Evolutionary conservation across 208 protist species (phyloP).

Genomic region (Plasmodiophora brassicae): DNA sequence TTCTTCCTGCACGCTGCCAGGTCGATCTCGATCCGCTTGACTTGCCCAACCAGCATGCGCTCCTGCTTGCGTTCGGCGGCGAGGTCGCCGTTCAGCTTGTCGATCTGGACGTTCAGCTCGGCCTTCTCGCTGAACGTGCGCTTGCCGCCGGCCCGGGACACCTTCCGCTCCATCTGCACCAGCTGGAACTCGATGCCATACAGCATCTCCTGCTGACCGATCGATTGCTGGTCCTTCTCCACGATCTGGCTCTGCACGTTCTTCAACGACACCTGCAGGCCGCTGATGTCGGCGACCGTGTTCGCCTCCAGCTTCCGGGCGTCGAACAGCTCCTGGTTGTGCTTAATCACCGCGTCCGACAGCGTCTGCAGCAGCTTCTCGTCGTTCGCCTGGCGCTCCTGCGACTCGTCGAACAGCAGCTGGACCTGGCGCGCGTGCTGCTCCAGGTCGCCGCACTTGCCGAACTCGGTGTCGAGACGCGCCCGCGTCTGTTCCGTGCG

Average conservation of each 20-base stretch:
- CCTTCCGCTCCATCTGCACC: slow-evolving; percentile 31
- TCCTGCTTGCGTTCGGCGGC: not conserved
- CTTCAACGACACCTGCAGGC: not conserved
- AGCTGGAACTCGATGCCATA: slow-evolving; percentile 35
- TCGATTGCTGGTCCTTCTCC: not conserved
- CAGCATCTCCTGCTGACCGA: slow-evolving; percentile 22
- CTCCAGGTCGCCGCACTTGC: slow-evolving; percentile 17
- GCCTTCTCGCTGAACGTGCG: not conserved
- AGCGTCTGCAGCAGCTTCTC: not conserved
- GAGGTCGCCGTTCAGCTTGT: not conserved
- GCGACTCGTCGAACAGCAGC: not conserved
- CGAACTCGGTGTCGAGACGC: not conserved
- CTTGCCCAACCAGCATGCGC: not conserved
- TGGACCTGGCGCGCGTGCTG: not conserved
- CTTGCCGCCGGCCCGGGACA: not conserved
- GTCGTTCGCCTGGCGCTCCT: not conserved
- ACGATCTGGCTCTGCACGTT: slow-evolving; percentile 2
- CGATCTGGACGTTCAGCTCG: not conserved
- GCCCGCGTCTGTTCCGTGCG: not conserved
- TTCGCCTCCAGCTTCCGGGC: not conserved
- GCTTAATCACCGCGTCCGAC: not conserved
- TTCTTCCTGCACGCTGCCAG: not conserved
- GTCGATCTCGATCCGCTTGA: not conserved
- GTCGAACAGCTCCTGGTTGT: not conserved
- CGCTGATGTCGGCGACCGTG: not conserved